A percentile compares a stretch with the other conserved stretches of the same genome.
Evolutionary conservation across 2,329 filamentous ascomycete genomes (phyloP).

Genomic region (Aspergillus persii): DNA sequence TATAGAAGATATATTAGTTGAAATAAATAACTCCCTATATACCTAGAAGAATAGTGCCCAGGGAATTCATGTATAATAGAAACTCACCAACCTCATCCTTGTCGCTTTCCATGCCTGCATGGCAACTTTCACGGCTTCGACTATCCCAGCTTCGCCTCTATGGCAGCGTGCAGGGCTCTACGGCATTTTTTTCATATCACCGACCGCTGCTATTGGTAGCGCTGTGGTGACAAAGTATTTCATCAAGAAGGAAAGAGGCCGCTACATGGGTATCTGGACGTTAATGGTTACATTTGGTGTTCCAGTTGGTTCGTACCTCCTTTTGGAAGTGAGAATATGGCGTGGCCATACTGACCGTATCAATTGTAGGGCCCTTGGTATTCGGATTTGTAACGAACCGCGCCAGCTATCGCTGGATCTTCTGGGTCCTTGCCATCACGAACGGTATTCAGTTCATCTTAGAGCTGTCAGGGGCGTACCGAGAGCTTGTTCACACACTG

Average conservation of each 20-base stretch:
- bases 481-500: no score
- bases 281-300: constrained; percentile 50
- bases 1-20: constrained; percentile 43
- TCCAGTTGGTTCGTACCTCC: constrained; percentile 27
- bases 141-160: constrained; percentile 56
- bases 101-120: constrained; percentile 61
- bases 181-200: constrained; percentile 56
- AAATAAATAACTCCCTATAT: background rate
- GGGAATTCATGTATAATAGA: constrained; percentile 5
- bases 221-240: constrained; percentile 57
- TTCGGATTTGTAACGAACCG: constrained; percentile 48
- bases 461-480: no score
- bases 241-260: constrained; percentile 53
- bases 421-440: constrained; percentile 57
- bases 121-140: constrained; percentile 56
- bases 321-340: background rate
- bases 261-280: constrained; percentile 58
- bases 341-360: background rate
- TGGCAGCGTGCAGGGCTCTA: constrained; percentile 53
- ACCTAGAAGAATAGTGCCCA: background rate
- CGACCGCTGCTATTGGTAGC: constrained; percentile 54
- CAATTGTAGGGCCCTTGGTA: constrained; percentile 29
- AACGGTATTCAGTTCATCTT: constrained; percentile 56
- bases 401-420: constrained; percentile 59
- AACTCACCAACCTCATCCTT: constrained; percentile 41